Evolutionary conservation across 2,329 filamentous ascomycete species (phyloP), one percentile per base, ranked within the genome.

Genomic region (Ophiostoma triangulosporum): DNA sequence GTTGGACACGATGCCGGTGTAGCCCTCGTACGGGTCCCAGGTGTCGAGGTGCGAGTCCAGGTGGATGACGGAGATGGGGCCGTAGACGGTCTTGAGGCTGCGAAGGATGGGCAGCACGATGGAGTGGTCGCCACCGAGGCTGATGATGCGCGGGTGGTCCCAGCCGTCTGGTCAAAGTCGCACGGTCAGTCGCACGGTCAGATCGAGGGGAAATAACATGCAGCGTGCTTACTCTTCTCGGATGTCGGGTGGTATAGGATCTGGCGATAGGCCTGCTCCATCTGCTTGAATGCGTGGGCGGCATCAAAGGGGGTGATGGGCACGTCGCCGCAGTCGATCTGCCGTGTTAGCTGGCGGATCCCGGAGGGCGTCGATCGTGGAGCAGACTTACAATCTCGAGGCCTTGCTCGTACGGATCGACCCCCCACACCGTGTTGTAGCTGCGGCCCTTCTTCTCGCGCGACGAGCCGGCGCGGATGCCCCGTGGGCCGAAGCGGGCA

Each of bases 1-100:
- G 58, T 89, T 78, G 31, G 79, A 85, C 0, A 86, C 86, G 0
- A 84, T 81, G 24, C 86, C 87, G 48, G 88, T 87, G 60, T 93
- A 93, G 31, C 91, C 87, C 64, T 90, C 54, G n/a, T 54, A 54
- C 1, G 56, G 56, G 36, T 58, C 53, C 57, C 56, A 60, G 35
- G 60, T 61, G 52, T 61, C 60, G 4, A 61, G 52, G 56, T 65
- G 63, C 1, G 61, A 61, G 55, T 65, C 64, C n/a, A 65, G 61
- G 50, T 65, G 63, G 29, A 65, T 63, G 3, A 65, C 62, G 3
- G 61, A 59, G 3, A 65, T 59, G 1, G 62, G 62, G 3, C 64
- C 64, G 45, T 64, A 64, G 22, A 60, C 58, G 11, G 57, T 60
- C 36, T 62, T 60, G 6, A 65, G 57, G 6, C 59, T 57, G 6